A percentile compares a stretch with the other conserved stretches of the same genome.
These are phyloP conservation scores for Endothia cerciana DNA, from an alignment of 2,329 filamentous ascomycete genomes.

Conservation along the genomic window DNA sequence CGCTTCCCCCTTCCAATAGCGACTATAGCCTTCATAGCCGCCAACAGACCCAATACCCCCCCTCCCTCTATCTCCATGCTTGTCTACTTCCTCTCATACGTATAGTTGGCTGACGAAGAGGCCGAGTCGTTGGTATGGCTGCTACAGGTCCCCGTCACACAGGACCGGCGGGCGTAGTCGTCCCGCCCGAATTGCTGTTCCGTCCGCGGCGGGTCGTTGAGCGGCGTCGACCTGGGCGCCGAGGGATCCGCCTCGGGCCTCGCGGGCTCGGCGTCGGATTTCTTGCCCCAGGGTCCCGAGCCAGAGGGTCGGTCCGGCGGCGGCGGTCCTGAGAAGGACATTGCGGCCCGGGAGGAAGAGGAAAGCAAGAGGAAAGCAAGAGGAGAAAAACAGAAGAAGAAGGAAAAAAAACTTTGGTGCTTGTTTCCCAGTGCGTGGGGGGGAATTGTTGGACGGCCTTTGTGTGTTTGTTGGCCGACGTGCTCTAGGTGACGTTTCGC, in stretches of 20 bases:
- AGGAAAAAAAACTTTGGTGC: no score
- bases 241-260: not conserved
- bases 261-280: not conserved
- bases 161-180: not conserved
- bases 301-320: slow-evolving; percentile 1
- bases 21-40: no score
- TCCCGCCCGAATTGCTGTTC: not conserved
- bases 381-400: no score
- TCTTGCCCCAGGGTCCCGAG: not conserved
- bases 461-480: not conserved
- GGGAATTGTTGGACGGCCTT: not conserved
- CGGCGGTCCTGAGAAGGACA: slow-evolving; percentile 5
- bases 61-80: not conserved
- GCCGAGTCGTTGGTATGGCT: not conserved
- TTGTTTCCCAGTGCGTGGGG: not conserved
- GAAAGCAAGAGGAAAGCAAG: no score
- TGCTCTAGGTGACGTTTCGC: not conserved
- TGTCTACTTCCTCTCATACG: not conserved
- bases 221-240: not conserved
- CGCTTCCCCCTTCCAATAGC: no score
- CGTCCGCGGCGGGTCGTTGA: not conserved
- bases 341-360: no score
- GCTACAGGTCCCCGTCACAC: not conserved
- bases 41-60: no score
- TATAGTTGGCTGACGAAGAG: not conserved